Base-by-base conservation (phyloP, 352 stramenopile species). In the Globisporangium perplexum region DNA sequence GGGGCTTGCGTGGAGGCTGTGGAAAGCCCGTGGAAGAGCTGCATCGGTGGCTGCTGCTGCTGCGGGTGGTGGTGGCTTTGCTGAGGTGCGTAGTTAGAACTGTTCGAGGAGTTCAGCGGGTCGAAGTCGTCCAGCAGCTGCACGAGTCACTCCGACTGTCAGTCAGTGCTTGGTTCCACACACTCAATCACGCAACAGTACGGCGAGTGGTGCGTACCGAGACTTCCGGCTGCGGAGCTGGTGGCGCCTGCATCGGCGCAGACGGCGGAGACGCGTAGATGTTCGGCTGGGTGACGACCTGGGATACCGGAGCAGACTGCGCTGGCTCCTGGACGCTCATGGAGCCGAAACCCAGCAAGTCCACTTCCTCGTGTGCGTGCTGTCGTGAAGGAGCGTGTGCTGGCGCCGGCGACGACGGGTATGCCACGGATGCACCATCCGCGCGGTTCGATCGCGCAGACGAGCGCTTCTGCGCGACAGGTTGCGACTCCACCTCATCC, bases 311-410 rank as follows among this genome's bases (percentile, higher is more conserved):
- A 7, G 31, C 39, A 17, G 48, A 4, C 15, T 18, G 33, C 33
- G 33, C 33, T 18, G 55, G 17, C 24, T 58, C 39, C 35, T 75
- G 63, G 31, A 95, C 72, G 50, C 51, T 83, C 4, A 91, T 61
- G 11, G 63, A 68, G 20, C 74, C 73, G 52, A 95, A 79, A 11
- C 82, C 84, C 36, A 95, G 64, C 35, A 95, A 86, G 44, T 95
- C 84, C 12, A 92, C 79, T 57, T 92, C 82, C 46, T 73, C 51
- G 28, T 71, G 53, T 26, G 59, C 20, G 39, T 57, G 47, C 49
- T 77, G 41, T 47, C 47, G 50, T 49, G 57, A 45, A 62, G 33
- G 47, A 23, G 48, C 58, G 61, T 48, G 46, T 43, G 36, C 52
- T 41, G 47, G 36, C 43, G 50, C 31, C 24, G 39, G 24, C 2